Evolutionary conservation across 176 grass and related monocot genomes (phyloP).

Genomic region (Lolium perenne): DNA sequence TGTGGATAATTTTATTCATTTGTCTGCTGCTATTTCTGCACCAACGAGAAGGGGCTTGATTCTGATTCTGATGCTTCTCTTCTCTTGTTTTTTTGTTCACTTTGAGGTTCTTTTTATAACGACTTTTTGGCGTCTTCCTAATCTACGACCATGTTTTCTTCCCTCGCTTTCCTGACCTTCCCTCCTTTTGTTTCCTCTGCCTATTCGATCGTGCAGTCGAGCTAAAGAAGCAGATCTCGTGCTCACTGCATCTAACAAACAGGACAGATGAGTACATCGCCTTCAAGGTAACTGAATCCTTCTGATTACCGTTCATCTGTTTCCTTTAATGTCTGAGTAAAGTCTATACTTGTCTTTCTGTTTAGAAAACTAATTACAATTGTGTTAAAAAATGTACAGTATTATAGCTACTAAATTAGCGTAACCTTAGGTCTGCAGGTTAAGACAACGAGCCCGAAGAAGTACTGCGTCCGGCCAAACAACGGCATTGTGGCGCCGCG

Average conservation of each 20-base stretch:
- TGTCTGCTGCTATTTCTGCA: background rate
- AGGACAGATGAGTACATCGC: slow-evolving; percentile 70
- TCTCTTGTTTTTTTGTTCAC: background rate
- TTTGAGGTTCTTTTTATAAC: background rate
- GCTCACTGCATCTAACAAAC: slow-evolving; percentile 79
- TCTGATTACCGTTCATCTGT: background rate
- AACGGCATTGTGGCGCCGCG: slow-evolving; percentile 75
- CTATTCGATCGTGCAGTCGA: slow-evolving; percentile 57
- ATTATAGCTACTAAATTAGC: background rate
- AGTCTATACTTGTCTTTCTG: slow-evolving; percentile 20
- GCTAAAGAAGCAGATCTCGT: slow-evolving; percentile 88
- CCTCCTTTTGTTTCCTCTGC: background rate
- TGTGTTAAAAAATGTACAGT: background rate
- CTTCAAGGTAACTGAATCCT: slow-evolving; percentile 70
- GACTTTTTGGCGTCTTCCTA: background rate
- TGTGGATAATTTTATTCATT: background rate
- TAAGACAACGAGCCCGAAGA: slow-evolving; percentile 95
- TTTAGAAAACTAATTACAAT: background rate
- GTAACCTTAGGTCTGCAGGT: slow-evolving; percentile 56
- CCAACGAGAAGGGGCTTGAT: background rate
- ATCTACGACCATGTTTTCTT: background rate
- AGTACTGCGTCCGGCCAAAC: slow-evolving; percentile 97
- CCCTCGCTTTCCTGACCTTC: background rate
- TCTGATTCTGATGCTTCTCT: slow-evolving; percentile 7
- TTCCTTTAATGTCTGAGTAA: background rate